A percentile compares a stretch with the other conserved stretches of the same genome.
Conservation (phyloP, 306 rosid genomes). For the Quercus variabilis region DNA sequence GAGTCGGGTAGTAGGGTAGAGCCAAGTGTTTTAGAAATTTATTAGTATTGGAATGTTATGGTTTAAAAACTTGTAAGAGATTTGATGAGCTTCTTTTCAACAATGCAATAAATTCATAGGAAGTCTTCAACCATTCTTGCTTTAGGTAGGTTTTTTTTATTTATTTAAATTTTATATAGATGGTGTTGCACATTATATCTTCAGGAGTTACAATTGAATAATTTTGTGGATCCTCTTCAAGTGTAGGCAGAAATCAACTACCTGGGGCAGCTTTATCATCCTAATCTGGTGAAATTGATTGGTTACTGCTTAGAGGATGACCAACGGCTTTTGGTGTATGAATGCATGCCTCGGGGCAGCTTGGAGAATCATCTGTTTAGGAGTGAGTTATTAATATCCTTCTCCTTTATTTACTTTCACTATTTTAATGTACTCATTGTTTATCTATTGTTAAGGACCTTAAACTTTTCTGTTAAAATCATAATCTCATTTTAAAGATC, state of each 20-base stretch:
- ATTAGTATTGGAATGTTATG: conserved; percentile 1
- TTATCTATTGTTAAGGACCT: neutral
- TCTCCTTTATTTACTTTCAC: neutral
- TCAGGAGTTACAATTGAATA: conserved; percentile 17
- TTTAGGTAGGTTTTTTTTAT: neutral
- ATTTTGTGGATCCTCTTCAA: conserved; percentile 20
- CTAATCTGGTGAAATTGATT: conserved; percentile 86
- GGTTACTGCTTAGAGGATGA: conserved; percentile 98
- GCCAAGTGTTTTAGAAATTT: conserved; percentile 5
- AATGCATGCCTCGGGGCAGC: conserved; percentile 82
- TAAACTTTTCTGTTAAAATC: conserved; percentile 1
- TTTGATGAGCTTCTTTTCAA: neutral
- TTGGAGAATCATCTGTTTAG: conserved; percentile 94
- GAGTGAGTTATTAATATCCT: conserved; percentile 54
- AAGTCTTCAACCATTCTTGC: neutral
- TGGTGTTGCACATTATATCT: conserved; percentile 2
- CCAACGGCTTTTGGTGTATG: conserved; percentile 89
- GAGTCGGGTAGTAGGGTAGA: neutral
- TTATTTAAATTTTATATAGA: neutral
- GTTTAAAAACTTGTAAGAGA: conserved; percentile 5
- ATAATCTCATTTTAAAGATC: conserved; percentile 6
- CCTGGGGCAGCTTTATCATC: conserved; percentile 89
- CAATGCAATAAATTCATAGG: neutral
- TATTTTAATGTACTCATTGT: neutral
- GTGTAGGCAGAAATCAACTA: conserved; percentile 84